These are phyloP conservation scores for Balamuthia mandrillaris DNA, from an alignment of 208 protist species.

Conservation along the genomic window DNA sequence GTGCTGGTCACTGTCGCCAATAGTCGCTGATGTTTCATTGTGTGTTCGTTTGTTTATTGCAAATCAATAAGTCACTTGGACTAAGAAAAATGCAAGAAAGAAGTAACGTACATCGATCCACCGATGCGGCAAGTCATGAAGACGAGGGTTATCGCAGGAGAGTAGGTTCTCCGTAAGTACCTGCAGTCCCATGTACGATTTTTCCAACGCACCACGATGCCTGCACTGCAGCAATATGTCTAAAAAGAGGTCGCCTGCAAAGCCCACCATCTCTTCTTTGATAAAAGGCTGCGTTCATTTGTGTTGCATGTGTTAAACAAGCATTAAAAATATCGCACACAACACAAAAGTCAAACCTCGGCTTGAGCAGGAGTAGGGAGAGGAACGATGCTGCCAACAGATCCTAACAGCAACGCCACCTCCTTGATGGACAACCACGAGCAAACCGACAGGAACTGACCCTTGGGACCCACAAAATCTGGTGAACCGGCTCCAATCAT, in stretches of 20 bases:
- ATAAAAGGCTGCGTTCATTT: background rate
- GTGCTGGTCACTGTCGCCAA: background rate
- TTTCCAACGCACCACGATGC: background rate
- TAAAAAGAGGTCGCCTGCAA: background rate
- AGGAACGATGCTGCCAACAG: background rate
- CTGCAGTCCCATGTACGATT: constrained; percentile 16
- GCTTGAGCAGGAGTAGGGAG: background rate
- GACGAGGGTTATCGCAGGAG: background rate
- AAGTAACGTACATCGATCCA: background rate
- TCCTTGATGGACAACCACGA: constrained; percentile 15
- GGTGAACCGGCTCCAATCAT: too few species aligned
- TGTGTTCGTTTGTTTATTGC: too few species aligned
- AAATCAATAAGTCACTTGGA: background rate
- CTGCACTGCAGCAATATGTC: constrained; percentile 4
- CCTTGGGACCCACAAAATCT: background rate
- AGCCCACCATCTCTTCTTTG: background rate
- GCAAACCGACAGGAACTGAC: constrained; percentile 5
- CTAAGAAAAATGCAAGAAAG: background rate
- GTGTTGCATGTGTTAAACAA: background rate
- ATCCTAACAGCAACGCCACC: background rate
- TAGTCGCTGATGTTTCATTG: background rate
- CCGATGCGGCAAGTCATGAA: background rate
- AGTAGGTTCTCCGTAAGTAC: constrained; percentile 8
- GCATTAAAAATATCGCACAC: background rate
- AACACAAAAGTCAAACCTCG: background rate